Conservation (phyloP, 371 early-diverging fungal species). For the Coemansia sp. region DNA sequence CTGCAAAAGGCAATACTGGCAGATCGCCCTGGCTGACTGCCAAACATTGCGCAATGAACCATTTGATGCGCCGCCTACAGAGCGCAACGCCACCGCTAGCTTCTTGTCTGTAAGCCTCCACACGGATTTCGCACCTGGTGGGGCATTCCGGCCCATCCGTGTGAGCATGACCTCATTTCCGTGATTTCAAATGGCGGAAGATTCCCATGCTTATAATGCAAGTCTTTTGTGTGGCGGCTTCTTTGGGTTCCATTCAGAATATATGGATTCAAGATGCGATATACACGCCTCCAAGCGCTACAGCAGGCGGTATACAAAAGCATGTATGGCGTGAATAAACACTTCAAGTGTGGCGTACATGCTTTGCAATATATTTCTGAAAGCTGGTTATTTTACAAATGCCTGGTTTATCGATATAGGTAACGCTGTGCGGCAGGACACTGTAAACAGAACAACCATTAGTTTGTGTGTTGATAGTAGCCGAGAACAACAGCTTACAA, state of each 20-base stretch:
- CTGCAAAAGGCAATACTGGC: background rate
- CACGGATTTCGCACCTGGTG: background rate
- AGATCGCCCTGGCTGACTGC: background rate
- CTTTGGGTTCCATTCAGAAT: background rate
- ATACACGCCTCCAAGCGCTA: no score
- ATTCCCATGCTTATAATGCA: no score
- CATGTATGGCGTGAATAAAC: background rate
- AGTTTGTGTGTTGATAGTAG: conserved; percentile 44
- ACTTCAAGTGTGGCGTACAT: background rate
- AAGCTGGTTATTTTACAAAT: no score
- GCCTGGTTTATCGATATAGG: no score
- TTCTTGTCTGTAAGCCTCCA: background rate
- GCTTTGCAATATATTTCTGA: background rate
- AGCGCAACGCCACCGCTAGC: background rate
- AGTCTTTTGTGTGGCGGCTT: background rate
- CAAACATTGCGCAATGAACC: background rate
- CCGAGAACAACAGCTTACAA: no score
- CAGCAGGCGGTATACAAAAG: background rate
- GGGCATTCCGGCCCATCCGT: background rate
- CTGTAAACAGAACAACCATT: conserved; percentile 73
- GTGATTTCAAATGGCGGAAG: no score
- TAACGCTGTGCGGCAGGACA: no score
- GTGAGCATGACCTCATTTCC: background rate
- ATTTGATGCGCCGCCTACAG: background rate
- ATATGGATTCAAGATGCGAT: no score